phyloP scores from a whole-genome alignment of 108 stramenopile species.

The Fragilaria crotonensis region DNA sequence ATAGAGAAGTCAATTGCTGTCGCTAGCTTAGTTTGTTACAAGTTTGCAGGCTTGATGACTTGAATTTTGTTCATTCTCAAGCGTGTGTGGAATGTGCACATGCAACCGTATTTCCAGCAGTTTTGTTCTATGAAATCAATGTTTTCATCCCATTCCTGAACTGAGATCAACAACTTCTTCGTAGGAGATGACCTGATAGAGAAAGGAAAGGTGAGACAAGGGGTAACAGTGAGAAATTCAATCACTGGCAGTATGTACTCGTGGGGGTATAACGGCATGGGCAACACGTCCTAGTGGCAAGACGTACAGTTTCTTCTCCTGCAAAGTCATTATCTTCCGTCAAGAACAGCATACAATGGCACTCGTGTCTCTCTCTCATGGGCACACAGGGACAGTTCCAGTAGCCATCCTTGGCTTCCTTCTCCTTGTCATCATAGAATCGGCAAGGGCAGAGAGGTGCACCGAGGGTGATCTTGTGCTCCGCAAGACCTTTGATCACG shows the following conservation, averaged over 20 bases:
- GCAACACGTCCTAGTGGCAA: background rate
- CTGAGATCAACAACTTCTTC: slow-evolving; percentile 17
- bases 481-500: slow-evolving; percentile 85
- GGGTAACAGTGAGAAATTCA: too few relatives aligned
- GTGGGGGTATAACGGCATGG: background rate
- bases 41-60: too few relatives aligned
- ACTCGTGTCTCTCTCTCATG: slow-evolving; percentile 68
- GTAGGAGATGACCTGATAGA: slow-evolving; percentile 5
- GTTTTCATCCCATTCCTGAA: background rate
- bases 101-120: too few relatives aligned
- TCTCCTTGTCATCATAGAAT: slow-evolving; percentile 88
- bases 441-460: slow-evolving; percentile 87
- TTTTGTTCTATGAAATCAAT: too few relatives aligned
- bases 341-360: slow-evolving; percentile 88
- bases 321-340: slow-evolving; percentile 79
- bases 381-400: slow-evolving; percentile 87
- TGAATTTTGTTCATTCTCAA: too few relatives aligned
- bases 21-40: too few relatives aligned
- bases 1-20: too few relatives aligned
- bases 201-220: too few relatives aligned
- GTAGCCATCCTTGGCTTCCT: slow-evolving; percentile 78
- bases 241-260: too few relatives aligned
- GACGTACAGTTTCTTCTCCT: slow-evolving; percentile 49
- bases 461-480: slow-evolving; percentile 82
- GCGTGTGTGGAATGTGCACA: too few relatives aligned